Evolutionary conservation across 331 rosid species (phyloP), one percentile per base, ranked within the genome.

Genomic region (Cydonia oblonga): DNA sequence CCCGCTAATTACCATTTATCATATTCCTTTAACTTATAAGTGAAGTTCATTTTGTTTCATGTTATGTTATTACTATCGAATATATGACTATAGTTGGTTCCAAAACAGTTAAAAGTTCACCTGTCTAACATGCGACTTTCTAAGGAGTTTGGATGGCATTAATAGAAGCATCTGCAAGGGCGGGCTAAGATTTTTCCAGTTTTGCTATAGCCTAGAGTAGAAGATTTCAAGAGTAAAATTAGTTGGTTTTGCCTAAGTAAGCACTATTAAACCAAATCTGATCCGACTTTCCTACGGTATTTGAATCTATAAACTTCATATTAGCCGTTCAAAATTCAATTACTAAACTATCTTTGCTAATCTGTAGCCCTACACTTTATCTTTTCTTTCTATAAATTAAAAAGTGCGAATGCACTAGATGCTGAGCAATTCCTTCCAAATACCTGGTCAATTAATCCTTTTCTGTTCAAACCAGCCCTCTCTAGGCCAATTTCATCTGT

Each of bases 381-480:
- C 60, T 56, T 24, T 19, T 59, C 26, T 40, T 10, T 58, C 68
- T 18, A 13, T 2, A 68, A 40, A 57, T 25, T 13, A 46, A 22
- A 66, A 80, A 66, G 56, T 33, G 32, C 44, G 70, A 64, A 68
- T 69, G 78, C 74, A 71, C 52, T 52, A 70, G 29, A 52, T 40
- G 44, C 70, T n/a, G 74, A 75, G 73, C 46, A 29, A 64, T 63
- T 46, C 52, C 71, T 69, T 44, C 71, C 58, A 13, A 61, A 64
- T 78, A 91, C 97, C 96, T 88, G 96, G 83, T 95, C 97, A 81
- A 95, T 84, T 76, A 95, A 92, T 68, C 85, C 89, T 76, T 85
- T 87, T 84, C 89, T 84, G 81, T 89, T 85, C 87, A 95, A 78
- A 76, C 82, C 77, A 77, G 96, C 99, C 76, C 72, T 71, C 65